These are phyloP conservation scores for Camellia japonica DNA, from an alignment of 148 eudicot genomes.

Conservation along the genomic window DNA sequence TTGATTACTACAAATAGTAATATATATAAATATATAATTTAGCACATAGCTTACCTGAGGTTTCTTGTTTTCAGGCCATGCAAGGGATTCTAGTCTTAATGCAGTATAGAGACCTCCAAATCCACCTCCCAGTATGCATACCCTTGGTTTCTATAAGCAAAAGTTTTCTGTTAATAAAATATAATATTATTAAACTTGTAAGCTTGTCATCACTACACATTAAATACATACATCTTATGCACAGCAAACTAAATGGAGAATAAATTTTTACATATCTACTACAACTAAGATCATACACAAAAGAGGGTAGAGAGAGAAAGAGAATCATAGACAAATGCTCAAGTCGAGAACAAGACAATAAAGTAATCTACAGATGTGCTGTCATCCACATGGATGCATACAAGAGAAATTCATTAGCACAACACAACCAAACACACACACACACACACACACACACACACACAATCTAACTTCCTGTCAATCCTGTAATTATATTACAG, in stretches of 20 bases:
- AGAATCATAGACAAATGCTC: neutral
- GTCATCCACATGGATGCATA: neutral
- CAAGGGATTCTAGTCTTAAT: constrained; percentile 87
- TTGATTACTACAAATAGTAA: neutral
- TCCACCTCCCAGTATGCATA: constrained; percentile 98
- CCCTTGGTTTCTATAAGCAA: constrained; percentile 72
- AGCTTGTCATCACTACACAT: no score
- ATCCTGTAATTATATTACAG: neutral
- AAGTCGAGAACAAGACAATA: neutral
- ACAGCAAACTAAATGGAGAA: neutral
- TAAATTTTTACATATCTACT: neutral
- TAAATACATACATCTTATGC: neutral
- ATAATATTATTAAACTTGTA: neutral
- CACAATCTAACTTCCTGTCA: neutral
- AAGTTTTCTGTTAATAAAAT: neutral
- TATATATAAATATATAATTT: neutral
- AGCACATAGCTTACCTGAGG: constrained; percentile 66
- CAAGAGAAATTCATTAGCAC: neutral
- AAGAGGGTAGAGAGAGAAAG: neutral
- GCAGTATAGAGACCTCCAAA: constrained; percentile 98
- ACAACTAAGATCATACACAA: neutral
- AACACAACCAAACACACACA: neutral
- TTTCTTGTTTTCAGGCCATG: constrained; percentile 89
- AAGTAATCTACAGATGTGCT: neutral
- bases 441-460: neutral